Conservation (phyloP, 768 basidiomycete genomes). For the Suillus variegatus region DNA sequence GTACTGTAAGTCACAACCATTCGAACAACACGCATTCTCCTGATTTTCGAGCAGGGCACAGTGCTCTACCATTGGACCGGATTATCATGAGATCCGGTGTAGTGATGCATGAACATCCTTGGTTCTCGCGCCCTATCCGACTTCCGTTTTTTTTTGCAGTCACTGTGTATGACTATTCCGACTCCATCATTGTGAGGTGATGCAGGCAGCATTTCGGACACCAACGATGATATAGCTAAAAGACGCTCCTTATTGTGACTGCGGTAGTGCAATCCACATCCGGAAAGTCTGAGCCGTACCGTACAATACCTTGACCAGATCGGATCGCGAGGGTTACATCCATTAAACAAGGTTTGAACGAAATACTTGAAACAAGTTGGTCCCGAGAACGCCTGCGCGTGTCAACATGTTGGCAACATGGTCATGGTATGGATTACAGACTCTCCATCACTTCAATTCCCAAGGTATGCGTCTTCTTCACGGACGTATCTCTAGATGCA, state of each 20-base stretch:
- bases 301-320: background rate
- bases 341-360: background rate
- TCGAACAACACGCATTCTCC: background rate
- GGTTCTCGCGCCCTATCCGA: background rate
- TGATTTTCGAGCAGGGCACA: conserved; percentile 46
- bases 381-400: background rate
- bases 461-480: conserved; percentile 1
- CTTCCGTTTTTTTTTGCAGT: background rate
- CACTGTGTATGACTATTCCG: no score
- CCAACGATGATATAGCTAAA: background rate
- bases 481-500: conserved; percentile 13
- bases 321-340: background rate
- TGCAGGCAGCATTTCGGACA: background rate
- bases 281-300: background rate
- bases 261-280: background rate
- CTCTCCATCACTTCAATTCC: background rate
- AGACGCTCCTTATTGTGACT: background rate
- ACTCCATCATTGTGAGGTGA: background rate
- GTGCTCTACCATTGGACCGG: conserved; percentile 76
- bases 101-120: background rate
- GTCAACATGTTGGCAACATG: background rate
- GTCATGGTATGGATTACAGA: background rate
- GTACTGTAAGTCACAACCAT: conserved; percentile 43
- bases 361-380: background rate
- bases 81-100: conserved; percentile 26